Evolutionary conservation across 495 filamentous ascomycete genomes (phyloP).

Genomic region (Copromyces sp.): DNA sequence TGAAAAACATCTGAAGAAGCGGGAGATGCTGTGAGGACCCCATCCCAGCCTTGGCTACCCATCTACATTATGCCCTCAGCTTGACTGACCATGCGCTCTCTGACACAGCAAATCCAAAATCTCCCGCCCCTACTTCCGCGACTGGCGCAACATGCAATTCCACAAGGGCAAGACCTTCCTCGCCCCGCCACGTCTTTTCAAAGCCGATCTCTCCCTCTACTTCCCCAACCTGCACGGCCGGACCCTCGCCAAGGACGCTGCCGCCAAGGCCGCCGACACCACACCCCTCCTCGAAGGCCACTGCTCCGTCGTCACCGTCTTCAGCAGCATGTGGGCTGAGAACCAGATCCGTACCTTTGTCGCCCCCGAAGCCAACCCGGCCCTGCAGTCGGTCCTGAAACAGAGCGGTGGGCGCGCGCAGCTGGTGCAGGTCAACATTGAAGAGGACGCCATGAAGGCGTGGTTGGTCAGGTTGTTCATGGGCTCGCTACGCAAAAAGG

Average conservation of each 20-base stretch:
- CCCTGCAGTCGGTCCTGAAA: constrained; percentile 43
- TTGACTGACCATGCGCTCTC: neutral
- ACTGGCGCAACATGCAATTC: constrained; percentile 74
- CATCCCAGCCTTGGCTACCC: neutral
- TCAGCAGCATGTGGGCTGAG: constrained; percentile 76
- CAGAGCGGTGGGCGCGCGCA: constrained; percentile 45
- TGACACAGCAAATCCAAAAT: constrained; percentile 44
- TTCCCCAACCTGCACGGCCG: constrained; percentile 85
- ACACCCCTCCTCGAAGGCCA: constrained; percentile 59
- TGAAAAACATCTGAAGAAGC: constrained; percentile 65
- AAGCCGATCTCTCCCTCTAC: constrained; percentile 63
- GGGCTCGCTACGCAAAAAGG: constrained; percentile 43
- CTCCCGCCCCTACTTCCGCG: constrained; percentile 79
- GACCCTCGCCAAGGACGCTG: constrained; percentile 47
- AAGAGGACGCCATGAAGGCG: constrained; percentile 69
- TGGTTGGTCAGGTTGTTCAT: constrained; percentile 63
- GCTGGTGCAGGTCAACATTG: constrained; percentile 75
- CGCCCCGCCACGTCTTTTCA: constrained; percentile 67
- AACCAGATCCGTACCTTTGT: constrained; percentile 66
- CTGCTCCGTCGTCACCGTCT: constrained; percentile 69
- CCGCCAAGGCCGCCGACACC: constrained; percentile 45
- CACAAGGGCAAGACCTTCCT: constrained; percentile 83
- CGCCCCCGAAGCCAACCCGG: constrained; percentile 51
- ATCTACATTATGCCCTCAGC: neutral
- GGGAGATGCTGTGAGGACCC: constrained; percentile 55